Evolutionary conservation across 306 rosid species (phyloP).

Genomic region (Clitoria ternatea): DNA sequence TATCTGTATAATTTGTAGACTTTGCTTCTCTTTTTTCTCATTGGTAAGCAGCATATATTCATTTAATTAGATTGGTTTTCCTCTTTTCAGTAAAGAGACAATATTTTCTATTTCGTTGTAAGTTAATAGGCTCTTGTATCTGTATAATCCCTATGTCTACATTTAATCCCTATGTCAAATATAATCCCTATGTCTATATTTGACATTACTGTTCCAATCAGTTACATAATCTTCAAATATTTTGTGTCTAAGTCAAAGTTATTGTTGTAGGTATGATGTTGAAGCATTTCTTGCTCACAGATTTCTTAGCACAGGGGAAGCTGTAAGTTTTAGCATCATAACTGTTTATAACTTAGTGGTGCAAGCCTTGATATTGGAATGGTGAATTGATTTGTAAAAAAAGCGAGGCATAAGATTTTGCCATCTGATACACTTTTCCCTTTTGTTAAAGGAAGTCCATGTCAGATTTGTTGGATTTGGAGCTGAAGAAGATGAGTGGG

Average conservation of each 20-base stretch:
- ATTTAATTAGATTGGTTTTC: background rate
- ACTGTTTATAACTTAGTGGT: slow-evolving; percentile 8
- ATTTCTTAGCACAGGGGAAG: slow-evolving; percentile 61
- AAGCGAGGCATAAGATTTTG: background rate
- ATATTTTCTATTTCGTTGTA: background rate
- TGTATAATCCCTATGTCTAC: background rate
- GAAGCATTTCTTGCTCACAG: slow-evolving; percentile 71
- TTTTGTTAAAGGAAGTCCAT: slow-evolving; percentile 85
- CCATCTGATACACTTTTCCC: slow-evolving; percentile 40
- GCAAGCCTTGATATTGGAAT: slow-evolving; percentile 11
- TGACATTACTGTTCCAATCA: background rate
- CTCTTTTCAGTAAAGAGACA: background rate
- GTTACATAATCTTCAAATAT: background rate
- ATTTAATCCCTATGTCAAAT: background rate
- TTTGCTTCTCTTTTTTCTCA: background rate
- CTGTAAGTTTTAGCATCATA: slow-evolving; percentile 56
- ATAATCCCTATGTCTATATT: background rate
- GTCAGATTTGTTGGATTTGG: slow-evolving; percentile 95
- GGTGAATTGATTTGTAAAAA: background rate
- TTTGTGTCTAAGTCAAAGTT: background rate
- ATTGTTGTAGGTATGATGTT: slow-evolving; percentile 82
- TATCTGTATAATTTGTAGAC: background rate
- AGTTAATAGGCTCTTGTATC: background rate
- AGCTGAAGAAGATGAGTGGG: slow-evolving; percentile 94
- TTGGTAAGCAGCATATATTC: background rate